Percentiles rank a stretch among this genome's conserved stretches.
phyloP scores from a whole-genome alignment of 2,329 filamentous ascomycete species.

The Dissoconium aciculare region DNA sequence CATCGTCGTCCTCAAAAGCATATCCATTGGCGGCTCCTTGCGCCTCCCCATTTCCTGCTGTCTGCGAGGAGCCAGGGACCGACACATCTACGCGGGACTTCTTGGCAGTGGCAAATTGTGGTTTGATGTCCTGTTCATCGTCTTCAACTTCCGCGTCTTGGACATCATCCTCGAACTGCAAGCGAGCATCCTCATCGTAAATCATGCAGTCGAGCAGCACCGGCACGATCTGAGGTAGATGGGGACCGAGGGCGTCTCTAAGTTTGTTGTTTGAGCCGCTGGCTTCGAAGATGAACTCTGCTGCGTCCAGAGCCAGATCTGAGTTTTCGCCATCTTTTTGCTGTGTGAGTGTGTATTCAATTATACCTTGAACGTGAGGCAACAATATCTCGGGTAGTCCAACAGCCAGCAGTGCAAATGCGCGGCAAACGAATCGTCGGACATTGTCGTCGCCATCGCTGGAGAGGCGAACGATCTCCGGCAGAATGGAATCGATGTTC shows the following conservation, averaged over 20 bases:
- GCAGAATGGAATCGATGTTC: conserved; percentile 66
- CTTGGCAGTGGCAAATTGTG: conserved; percentile 61
- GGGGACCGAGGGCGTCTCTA: conserved; percentile 60
- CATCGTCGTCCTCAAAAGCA: conserved; percentile 45
- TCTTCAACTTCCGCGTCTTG: conserved; percentile 76
- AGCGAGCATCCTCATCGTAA: conserved; percentile 86
- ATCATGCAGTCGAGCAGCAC: conserved; percentile 90
- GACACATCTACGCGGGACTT: conserved; percentile 39
- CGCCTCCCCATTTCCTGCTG: conserved; percentile 40
- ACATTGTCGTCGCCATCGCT: conserved; percentile 67
- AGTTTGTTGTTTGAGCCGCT: conserved; percentile 69
- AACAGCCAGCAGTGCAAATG: conserved; percentile 85
- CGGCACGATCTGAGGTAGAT: conserved; percentile 72
- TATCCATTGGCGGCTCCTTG: conserved; percentile 27
- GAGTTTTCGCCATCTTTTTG: conserved; percentile 70
- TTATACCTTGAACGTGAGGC: conserved; percentile 73
- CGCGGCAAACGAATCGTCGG: conserved; percentile 79
- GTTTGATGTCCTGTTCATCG: conserved; percentile 77
- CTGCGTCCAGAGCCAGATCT: conserved; percentile 82
- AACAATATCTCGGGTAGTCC: conserved; percentile 78
- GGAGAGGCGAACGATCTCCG: conserved; percentile 68
- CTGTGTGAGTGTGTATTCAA: conserved; percentile 85
- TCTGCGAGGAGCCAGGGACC: conserved; percentile 38
- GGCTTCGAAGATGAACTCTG: conserved; percentile 92
- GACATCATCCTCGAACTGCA: conserved; percentile 60